phyloP scores from a whole-genome alignment of 169 alveolate species.

The Plasmodium ovale region DNA sequence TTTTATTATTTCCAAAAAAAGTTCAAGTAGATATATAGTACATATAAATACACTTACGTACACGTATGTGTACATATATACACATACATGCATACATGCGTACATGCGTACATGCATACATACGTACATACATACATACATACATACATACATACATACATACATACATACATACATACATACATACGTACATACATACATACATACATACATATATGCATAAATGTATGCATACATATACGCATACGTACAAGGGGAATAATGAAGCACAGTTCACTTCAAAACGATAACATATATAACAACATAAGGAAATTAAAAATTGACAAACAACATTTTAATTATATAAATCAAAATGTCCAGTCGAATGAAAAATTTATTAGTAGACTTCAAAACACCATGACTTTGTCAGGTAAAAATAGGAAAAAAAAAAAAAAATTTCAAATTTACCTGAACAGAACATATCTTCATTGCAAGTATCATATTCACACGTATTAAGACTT shows the following conservation, averaged over 20 bases:
- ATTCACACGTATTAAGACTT: background rate
- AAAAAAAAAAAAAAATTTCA: background rate
- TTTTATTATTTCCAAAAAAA: too few relatives aligned
- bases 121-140: background rate
- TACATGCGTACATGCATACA: background rate
- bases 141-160: background rate
- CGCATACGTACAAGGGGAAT: background rate
- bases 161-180: background rate
- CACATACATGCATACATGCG: too few relatives aligned
- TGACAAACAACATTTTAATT: slow-evolving; percentile 15
- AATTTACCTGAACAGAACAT: background rate
- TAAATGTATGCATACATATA: too few relatives aligned
- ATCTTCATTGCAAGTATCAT: background rate
- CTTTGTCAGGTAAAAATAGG: slow-evolving; percentile 15
- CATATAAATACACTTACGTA: too few relatives aligned
- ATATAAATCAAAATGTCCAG: slow-evolving; percentile 18
- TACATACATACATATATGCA: background rate
- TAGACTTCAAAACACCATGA: slow-evolving; percentile 38
- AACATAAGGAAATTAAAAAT: slow-evolving; percentile 2
- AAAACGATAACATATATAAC: slow-evolving; percentile 20
- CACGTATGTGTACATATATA: too few relatives aligned
- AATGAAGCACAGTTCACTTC: slow-evolving; percentile 9
- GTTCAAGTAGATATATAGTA: too few relatives aligned
- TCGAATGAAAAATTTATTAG: slow-evolving; percentile 37
- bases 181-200: background rate